Conservation (phyloP, 192 early-diverging fungal genomes). For the Glomus cerebriforme region DNA sequence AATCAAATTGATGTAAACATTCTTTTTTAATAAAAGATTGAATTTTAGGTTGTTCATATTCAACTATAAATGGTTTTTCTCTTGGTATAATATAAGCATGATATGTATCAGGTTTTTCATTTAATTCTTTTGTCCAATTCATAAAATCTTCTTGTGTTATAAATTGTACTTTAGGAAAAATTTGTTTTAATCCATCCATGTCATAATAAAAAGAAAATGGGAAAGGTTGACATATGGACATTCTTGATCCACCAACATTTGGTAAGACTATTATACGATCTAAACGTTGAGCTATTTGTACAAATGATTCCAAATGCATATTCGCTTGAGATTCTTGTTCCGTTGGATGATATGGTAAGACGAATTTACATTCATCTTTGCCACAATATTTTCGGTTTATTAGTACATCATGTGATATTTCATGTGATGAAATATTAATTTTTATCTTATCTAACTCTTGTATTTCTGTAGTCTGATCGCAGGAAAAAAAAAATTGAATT, state of each 20-base stretch:
- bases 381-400: no score
- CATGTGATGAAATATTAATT: no score
- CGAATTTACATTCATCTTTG: no score
- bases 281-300: no score
- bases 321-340: no score
- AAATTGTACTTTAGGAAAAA: neutral
- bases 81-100: neutral
- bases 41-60: neutral
- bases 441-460: no score
- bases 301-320: no score
- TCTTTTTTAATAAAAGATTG: neutral
- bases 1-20: slow-evolving; percentile 9
- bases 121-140: slow-evolving; percentile 1
- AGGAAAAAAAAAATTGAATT: no score
- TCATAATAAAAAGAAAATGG: slow-evolving; percentile 11
- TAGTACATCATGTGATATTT: no score
- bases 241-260: slow-evolving; percentile 2
- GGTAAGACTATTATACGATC: no score
- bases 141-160: slow-evolving; percentile 16
- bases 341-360: no score
- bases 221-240: neutral
- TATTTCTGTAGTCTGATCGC: no score
- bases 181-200: neutral
- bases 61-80: neutral
- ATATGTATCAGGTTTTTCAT: neutral